phyloP scores from a whole-genome alignment of 495 filamentous ascomycete species.

The Podospora pseudopauciseta region DNA sequence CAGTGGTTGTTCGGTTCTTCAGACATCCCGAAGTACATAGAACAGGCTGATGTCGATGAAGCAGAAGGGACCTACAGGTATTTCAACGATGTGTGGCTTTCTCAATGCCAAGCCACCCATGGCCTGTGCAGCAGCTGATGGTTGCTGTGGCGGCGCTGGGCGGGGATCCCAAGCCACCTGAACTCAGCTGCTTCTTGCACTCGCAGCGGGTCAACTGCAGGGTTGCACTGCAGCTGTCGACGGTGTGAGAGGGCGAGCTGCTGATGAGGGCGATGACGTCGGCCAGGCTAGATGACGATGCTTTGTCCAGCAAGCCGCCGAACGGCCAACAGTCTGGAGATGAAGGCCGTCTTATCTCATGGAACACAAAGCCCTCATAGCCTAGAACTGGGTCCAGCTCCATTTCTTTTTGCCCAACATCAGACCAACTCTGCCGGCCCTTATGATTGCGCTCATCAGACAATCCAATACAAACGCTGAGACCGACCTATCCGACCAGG shows the following conservation, averaged over 20 bases:
- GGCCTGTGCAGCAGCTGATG: not conserved
- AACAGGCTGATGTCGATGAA: not conserved
- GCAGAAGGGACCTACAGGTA: not conserved
- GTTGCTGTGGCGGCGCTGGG: not conserved
- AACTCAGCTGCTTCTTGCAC: not conserved
- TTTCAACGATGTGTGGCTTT: not conserved
- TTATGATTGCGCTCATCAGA: slow-evolving; percentile 4
- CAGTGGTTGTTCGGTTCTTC: not conserved
- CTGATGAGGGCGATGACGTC: slow-evolving; percentile 9
- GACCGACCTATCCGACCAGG: not conserved
- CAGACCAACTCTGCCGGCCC: not conserved
- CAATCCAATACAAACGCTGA: not conserved
- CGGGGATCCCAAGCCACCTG: not conserved
- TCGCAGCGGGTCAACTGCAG: slow-evolving; percentile 1
- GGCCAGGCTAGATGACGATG: slow-evolving; percentile 10
- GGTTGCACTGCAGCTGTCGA: not conserved
- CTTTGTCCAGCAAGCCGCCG: not conserved
- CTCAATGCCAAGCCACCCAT: not conserved
- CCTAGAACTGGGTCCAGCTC: not conserved
- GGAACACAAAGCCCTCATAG: slow-evolving; percentile 1
- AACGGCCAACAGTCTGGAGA: not conserved
- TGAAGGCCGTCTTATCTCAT: not conserved
- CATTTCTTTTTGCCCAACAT: not conserved
- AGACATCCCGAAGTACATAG: not conserved
- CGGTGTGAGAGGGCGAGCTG: not conserved